Percentiles rank a stretch among this genome's conserved stretches.
phyloP scores from a whole-genome alignment of 2,329 filamentous ascomycete species.

The Didymella glomerata region DNA sequence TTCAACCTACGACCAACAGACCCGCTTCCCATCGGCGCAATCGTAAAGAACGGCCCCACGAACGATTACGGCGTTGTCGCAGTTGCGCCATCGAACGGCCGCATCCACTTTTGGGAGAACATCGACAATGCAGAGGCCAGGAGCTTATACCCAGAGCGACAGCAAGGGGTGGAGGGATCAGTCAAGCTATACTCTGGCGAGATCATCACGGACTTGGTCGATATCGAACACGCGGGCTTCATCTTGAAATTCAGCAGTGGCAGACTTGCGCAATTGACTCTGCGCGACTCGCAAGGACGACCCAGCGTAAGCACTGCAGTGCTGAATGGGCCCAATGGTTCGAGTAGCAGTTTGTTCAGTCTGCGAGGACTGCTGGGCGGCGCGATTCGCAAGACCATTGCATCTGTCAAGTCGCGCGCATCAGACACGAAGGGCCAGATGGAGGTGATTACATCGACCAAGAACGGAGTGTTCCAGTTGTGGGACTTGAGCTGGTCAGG shows the following conservation, averaged over 20 bases:
- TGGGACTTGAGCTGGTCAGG: slow-evolving; percentile 93
- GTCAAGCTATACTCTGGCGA: slow-evolving; percentile 83
- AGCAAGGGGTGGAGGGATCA: slow-evolving; percentile 77
- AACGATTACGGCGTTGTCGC: slow-evolving; percentile 86
- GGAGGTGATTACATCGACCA: slow-evolving; percentile 80
- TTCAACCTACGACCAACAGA: slow-evolving; percentile 74
- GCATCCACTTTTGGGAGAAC: slow-evolving; percentile 93
- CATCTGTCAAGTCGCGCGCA: slow-evolving; percentile 78
- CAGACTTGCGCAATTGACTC: slow-evolving; percentile 82
- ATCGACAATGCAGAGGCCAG: slow-evolving; percentile 87
- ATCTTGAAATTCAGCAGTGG: slow-evolving; percentile 86
- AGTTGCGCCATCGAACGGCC: slow-evolving; percentile 82
- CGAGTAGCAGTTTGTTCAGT: slow-evolving; percentile 79
- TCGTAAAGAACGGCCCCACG: slow-evolving; percentile 80
- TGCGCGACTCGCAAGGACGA: slow-evolving; percentile 87
- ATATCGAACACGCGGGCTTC: slow-evolving; percentile 87
- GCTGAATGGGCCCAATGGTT: slow-evolving; percentile 65
- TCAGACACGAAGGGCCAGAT: slow-evolving; percentile 80
- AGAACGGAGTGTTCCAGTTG: slow-evolving; percentile 77
- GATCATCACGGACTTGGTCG: slow-evolving; percentile 76
- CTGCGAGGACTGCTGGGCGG: slow-evolving; percentile 78
- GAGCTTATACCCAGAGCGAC: slow-evolving; percentile 82
- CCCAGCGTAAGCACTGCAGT: slow-evolving; percentile 81
- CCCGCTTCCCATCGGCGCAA: slow-evolving; percentile 79
- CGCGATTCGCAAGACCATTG: slow-evolving; percentile 77